Evolutionary conservation across 2,329 filamentous ascomycete species (phyloP), one percentile per base, ranked within the genome.

Genomic region (Aspergillus sp.): DNA sequence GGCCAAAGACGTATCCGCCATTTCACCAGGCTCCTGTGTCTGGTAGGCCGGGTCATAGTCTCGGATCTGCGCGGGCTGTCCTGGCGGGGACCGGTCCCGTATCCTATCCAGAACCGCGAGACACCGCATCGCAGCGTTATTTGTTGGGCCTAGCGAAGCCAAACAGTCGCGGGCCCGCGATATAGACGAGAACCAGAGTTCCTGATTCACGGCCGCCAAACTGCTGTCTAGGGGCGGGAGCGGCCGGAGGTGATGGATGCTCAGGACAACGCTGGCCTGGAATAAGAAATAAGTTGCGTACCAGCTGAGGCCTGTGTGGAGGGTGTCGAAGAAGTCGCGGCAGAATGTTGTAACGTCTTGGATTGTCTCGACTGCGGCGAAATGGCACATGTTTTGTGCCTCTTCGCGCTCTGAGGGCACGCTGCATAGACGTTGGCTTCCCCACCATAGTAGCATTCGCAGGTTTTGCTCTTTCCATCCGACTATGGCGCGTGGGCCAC

Each of bases 241-340:
- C 4, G 47, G 31, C 11, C 11, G 15, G 2, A 50, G 47, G 21
- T 39, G 31, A 24, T 63, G 47, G 37, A 64, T 63, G 21, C 55
- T 66, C 4, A 64, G 55, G 6, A 64, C 61, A 23, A 66, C 23
- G 2, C 57, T 55, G 5, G 67, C 66, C 41, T 69, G 66, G 17
- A 69, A 57, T 8, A 68, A 37, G 47, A 62, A 68, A 43, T 67
- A 68, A 0, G 61, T 68, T 3, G 64, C 63, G 21, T 69, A 68
- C 64, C 63, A 69, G 43, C 56, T 61, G 1, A 68, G 27, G 0
- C 65, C 57, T 5, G 49, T 31, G 23, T 67, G 64, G 3, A 65
- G 12, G 3, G 44, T 35, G 9, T 63, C 56, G 1, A 53, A 19
- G 2, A 58, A 43, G 6, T 61, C 59, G 1, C 33, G 24, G 45